Evolutionary conservation across 2,329 filamentous ascomycete species (phyloP).

Genomic region (Botrytis hyacinthi): DNA sequence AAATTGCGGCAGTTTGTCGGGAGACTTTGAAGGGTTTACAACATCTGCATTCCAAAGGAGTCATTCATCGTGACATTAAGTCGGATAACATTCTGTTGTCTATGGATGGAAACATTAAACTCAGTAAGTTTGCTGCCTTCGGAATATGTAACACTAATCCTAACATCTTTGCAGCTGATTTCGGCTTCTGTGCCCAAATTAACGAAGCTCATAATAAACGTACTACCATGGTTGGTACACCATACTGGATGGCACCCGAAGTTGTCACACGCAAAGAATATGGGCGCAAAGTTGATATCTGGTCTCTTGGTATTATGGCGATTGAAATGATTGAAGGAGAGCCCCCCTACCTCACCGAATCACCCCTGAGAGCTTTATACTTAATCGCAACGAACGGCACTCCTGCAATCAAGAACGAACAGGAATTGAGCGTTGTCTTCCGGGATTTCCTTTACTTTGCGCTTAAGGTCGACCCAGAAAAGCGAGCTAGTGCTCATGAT

Average conservation of each 20-base stretch:
- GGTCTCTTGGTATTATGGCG: constrained; percentile 98
- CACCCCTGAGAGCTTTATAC: constrained; percentile 87
- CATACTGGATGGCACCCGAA: constrained; percentile 99
- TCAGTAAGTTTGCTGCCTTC: constrained; percentile 62
- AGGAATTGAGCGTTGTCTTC: constrained; percentile 77
- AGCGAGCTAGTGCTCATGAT: constrained; percentile 92
- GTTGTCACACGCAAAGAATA: constrained; percentile 98
- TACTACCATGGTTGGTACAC: constrained; percentile 97
- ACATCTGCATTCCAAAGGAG: constrained; percentile 94
- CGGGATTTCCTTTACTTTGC: constrained; percentile 90
- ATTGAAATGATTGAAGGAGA: constrained; percentile 99
- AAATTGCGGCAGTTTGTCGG: constrained; percentile 92
- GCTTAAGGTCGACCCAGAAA: constrained; percentile 94
- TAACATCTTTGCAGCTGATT: constrained; percentile 68
- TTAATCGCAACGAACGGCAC: constrained; percentile 97
- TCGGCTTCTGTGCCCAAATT: constrained; percentile 97
- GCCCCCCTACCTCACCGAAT: constrained; percentile 94
- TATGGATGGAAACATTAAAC: constrained; percentile 92
- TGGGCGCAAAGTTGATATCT: constrained; percentile 96
- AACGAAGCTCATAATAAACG: constrained; percentile 96
- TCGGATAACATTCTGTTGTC: constrained; percentile 96
- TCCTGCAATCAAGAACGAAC: constrained; percentile 89
- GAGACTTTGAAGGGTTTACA: constrained; percentile 91
- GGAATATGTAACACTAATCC: constrained; percentile 22
- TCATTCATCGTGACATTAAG: constrained; percentile 98